These are phyloP conservation scores for Cryptosporidium viatorum DNA, from an alignment of 169 alveolate species.

Conservation along the genomic window DNA sequence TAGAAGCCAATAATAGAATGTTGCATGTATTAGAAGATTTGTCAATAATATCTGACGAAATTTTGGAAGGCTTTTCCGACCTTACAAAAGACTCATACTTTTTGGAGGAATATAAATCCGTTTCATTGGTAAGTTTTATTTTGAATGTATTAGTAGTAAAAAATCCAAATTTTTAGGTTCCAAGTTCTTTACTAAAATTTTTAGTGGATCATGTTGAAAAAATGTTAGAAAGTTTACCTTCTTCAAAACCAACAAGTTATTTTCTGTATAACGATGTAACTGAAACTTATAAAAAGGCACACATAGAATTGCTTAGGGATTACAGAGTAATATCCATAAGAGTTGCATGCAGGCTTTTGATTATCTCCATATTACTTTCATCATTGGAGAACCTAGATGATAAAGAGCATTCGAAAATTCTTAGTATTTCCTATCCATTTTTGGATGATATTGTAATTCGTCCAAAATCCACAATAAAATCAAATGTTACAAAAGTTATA, in stretches of 20 bases:
- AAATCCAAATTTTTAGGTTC: slow-evolving; percentile 20
- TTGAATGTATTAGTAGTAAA: too few relatives aligned
- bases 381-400: slow-evolving; percentile 29
- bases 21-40: slow-evolving; percentile 13
- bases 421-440: slow-evolving; percentile 40
- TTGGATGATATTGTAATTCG: slow-evolving; percentile 46
- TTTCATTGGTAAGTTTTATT: slow-evolving; percentile 33
- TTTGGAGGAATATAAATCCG: not conserved
- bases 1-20: slow-evolving; percentile 49
- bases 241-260: slow-evolving; percentile 18
- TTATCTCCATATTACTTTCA: slow-evolving; percentile 25
- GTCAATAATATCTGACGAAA: not conserved
- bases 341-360: slow-evolving; percentile 43
- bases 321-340: slow-evolving; percentile 24
- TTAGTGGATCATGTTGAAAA: not conserved
- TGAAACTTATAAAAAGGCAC: slow-evolving; percentile 10
- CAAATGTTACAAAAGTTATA: slow-evolving; percentile 4
- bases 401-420: not conserved
- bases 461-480: slow-evolving; percentile 13
- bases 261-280: not conserved
- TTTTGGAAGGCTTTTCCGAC: slow-evolving; percentile 1
- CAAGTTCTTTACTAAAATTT: not conserved
- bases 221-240: slow-evolving; percentile 29
- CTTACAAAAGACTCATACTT: not conserved
- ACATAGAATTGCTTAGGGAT: slow-evolving; percentile 8